Evolutionary conservation across 805 yeast species (phyloP), one percentile per base, ranked within the genome.

Genomic region (Maudiozyma bulderi): DNA sequence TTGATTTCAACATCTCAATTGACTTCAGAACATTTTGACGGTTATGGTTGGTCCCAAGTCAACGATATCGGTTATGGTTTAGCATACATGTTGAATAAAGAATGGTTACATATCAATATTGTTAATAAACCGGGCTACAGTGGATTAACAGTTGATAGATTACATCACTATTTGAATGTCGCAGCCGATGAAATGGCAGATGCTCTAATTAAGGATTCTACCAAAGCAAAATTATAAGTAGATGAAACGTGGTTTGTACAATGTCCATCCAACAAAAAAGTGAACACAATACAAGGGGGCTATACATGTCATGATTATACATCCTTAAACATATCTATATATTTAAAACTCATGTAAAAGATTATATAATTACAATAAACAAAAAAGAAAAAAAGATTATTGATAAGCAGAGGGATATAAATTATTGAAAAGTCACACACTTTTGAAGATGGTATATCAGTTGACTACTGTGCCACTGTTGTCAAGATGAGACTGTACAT

Each of bases 21-120:
- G 55, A 84, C 93, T 8, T 84, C 95, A 5, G 86, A 83, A 58
- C 74, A 73, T 67, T 86, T 88, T 69, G 88, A 88, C 65, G 90
- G 95, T 43, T 91, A 90, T 75, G 99, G 99, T 34, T 91, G 89
- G 87, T 80, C 96, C 15, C 95, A 95, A 66, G 98, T 93, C 45
- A 81, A 85, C 58, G 95, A 90, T 62, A 86, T 84, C 52, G 99
- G 99, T 8, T 82, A 86, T 60, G 99, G 98, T 7, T 75, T 87
- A 54, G 97, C 96, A 8, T 91, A 91, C 73, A 87, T 89, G 87
- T 75, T 91, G 61, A 89, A 86, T 73, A 78, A 79, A 51, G 84
- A 90, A 57, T 83, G 86, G 80, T 61, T 89, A 55, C 91, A 89
- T 64, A 80, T 93, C 61, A 91, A 90, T 69, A 81, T 91, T 53